Evolutionary conservation across 2,329 filamentous ascomycete genomes (phyloP).

Genomic region (Scortechinia acanthostroma): DNA sequence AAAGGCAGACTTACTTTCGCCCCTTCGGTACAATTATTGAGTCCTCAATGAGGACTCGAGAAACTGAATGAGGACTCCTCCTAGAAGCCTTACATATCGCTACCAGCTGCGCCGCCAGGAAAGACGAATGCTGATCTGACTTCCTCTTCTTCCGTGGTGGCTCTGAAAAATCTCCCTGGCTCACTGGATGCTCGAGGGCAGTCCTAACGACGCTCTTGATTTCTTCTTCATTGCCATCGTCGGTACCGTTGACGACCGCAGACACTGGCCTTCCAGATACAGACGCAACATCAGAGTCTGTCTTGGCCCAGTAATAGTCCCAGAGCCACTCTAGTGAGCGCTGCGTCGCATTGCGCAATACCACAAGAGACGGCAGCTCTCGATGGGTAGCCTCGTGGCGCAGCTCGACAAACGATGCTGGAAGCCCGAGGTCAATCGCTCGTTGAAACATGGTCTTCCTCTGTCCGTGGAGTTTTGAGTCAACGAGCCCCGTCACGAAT

Average conservation of each 20-base stretch:
- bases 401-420: constrained; percentile 7
- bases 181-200: background rate
- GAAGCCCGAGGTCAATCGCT: constrained; percentile 26
- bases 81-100: background rate
- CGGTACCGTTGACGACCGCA: background rate
- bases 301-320: background rate
- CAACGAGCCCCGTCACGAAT: constrained; percentile 32
- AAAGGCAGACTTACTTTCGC: background rate
- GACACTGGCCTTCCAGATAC: background rate
- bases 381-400: constrained; percentile 2
- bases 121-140: background rate
- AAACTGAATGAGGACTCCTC: background rate
- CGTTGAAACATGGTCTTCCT: constrained; percentile 33
- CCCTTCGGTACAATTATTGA: background rate
- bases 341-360: background rate
- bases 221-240: background rate
- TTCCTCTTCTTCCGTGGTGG: background rate
- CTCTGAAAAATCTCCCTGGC: background rate
- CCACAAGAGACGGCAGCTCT: background rate
- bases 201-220: background rate
- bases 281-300: background rate
- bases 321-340: constrained; percentile 1
- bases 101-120: background rate
- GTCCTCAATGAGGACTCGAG: background rate
- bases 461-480: constrained; percentile 27